Percentiles rank a stretch among this genome's conserved stretches.
Evolutionary conservation across 2,329 filamentous ascomycete genomes (phyloP).

Genomic region (Ceratocystis colombiana): DNA sequence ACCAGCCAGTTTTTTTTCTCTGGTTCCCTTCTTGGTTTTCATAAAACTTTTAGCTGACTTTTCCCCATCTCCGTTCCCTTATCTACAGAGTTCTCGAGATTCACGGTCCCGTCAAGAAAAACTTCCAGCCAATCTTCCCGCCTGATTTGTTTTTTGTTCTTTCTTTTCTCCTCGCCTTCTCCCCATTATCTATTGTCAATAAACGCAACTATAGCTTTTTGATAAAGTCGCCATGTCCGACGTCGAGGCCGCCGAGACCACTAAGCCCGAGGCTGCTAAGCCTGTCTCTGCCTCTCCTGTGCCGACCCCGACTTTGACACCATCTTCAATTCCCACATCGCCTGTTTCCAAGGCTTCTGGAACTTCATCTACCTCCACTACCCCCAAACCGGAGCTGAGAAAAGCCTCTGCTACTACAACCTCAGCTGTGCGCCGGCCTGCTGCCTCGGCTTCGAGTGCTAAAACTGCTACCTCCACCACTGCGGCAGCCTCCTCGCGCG

Average conservation of each 20-base stretch:
- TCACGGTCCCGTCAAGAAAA: slow-evolving; percentile 13
- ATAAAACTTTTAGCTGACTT: slow-evolving; percentile 8
- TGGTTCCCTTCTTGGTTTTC: background rate
- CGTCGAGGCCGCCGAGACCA: slow-evolving; percentile 39
- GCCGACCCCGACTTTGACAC: slow-evolving; percentile 24
- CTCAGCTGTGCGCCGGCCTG: slow-evolving; percentile 32
- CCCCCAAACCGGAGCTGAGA: slow-evolving; percentile 32
- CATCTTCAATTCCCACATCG: slow-evolving; percentile 30
- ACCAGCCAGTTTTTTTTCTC: slow-evolving; percentile 17
- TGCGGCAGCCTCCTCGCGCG: slow-evolving; percentile 28
- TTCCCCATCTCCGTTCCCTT: slow-evolving; percentile 7
- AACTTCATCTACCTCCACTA: slow-evolving; percentile 24
- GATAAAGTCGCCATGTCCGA: slow-evolving; percentile 37
- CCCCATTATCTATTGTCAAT: slow-evolving; percentile 25
- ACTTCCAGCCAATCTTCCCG: slow-evolving; percentile 6
- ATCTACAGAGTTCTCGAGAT: slow-evolving; percentile 20
- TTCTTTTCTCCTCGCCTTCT: slow-evolving; percentile 11
- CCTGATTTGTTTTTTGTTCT: slow-evolving; percentile 15
- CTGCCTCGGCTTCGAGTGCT: slow-evolving; percentile 30
- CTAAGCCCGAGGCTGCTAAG: slow-evolving; percentile 37
- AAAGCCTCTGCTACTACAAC: slow-evolving; percentile 32
- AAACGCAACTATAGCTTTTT: slow-evolving; percentile 21
- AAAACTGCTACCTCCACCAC: slow-evolving; percentile 30
- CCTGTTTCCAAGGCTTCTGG: slow-evolving; percentile 32
- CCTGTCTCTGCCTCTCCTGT: slow-evolving; percentile 31